These are phyloP conservation scores for Leucosporidium yakuticum DNA, from an alignment of 768 basidiomycete genomes.

Conservation along the genomic window DNA sequence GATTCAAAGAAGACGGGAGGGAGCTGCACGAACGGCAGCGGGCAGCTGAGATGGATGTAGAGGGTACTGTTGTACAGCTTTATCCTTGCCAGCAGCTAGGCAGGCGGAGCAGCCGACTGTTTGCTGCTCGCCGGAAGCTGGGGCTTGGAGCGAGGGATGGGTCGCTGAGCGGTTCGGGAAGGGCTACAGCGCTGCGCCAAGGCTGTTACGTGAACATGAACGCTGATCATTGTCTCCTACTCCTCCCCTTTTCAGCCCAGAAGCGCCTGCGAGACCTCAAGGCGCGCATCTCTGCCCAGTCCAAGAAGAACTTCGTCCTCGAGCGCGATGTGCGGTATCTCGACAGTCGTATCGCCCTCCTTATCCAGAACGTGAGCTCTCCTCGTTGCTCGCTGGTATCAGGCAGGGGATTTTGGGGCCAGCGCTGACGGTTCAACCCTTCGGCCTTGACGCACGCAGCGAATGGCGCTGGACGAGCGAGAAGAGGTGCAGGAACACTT, in stretches of 20 bases:
- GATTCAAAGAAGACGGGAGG: too few species aligned
- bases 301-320: conserved; percentile 99
- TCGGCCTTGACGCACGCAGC: conserved; percentile 10
- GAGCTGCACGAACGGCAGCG: too few species aligned
- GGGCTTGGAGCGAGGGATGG: too few species aligned
- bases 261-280: conserved; percentile 94
- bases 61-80: too few species aligned
- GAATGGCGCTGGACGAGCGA: conserved; percentile 36
- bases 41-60: too few species aligned
- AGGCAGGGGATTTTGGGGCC: too few species aligned
- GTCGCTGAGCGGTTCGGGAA: background rate
- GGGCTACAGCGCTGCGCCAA: background rate
- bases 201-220: background rate
- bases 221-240: background rate
- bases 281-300: conserved; percentile 92
- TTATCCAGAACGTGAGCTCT: conserved; percentile 89
- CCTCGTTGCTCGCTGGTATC: background rate
- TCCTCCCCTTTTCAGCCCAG: conserved; percentile 58
- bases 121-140: too few species aligned
- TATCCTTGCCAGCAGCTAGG: too few species aligned
- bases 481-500: conserved; percentile 53
- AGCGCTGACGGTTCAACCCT: too few species aligned
- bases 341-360: conserved; percentile 89
- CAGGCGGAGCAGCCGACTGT: too few species aligned
- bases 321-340: conserved; percentile 98